Evolutionary conservation across 1,284 basidiomycete genomes (phyloP).

Genomic region (Anthracocystis walkeri): DNA sequence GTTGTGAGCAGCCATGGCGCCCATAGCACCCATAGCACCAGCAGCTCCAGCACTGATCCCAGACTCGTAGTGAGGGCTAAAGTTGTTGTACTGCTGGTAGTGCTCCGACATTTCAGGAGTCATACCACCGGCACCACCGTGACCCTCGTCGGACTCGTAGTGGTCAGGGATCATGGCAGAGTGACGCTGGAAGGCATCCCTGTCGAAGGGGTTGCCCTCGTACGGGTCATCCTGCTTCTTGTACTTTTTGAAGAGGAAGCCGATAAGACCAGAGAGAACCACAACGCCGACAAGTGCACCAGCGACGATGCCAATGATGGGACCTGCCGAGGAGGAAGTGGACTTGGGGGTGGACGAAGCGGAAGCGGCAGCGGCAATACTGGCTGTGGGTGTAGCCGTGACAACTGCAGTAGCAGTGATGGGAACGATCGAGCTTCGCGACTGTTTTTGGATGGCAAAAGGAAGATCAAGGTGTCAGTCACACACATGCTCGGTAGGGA

Average conservation of each 20-base stretch:
- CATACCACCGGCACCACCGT: constrained; percentile 28
- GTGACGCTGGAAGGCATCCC: constrained; percentile 67
- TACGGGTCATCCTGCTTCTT: constrained; percentile 63
- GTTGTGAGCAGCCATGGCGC: constrained; percentile 58
- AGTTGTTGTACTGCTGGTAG: constrained; percentile 53
- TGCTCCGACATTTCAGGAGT: constrained; percentile 55
- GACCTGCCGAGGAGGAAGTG: constrained; percentile 53
- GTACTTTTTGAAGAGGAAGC: constrained; percentile 68
- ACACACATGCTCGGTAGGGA: background rate
- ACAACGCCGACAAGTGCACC: constrained; percentile 68
- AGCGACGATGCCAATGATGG: constrained; percentile 70
- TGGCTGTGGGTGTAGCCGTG: constrained; percentile 41
- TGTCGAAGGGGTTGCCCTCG: constrained; percentile 68
- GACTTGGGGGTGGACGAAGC: constrained; percentile 39
- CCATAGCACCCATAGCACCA: constrained; percentile 32
- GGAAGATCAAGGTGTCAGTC: constrained; percentile 11
- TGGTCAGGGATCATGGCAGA: constrained; percentile 67
- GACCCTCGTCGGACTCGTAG: constrained; percentile 61
- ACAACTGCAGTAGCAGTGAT: constrained; percentile 50
- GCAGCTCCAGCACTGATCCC: constrained; percentile 48
- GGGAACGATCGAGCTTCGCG: constrained; percentile 21
- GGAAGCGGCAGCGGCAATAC: constrained; percentile 19
- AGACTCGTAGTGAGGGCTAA: constrained; percentile 39
- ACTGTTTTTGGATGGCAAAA: constrained; percentile 12
- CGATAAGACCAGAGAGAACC: constrained; percentile 65